Evolutionary conservation across 305 asterid genomes (phyloP).

Genomic region (Fraxinus greggii): DNA sequence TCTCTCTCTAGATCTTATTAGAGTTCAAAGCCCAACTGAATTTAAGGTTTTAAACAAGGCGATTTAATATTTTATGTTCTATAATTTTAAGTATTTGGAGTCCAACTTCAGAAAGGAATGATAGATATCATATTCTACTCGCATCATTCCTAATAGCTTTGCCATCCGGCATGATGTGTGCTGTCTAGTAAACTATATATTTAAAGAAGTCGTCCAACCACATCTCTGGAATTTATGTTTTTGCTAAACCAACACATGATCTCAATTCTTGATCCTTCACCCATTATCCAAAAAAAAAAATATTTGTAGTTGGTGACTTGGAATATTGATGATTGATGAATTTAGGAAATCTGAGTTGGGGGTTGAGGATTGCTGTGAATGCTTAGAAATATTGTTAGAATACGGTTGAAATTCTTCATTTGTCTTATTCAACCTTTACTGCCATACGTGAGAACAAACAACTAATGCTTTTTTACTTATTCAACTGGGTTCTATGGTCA

Average conservation of each 20-base stretch:
- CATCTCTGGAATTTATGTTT: background rate
- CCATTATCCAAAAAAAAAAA: background rate
- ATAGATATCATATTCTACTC: background rate
- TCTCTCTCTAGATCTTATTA: background rate
- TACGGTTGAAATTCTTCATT: background rate
- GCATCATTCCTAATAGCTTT: background rate
- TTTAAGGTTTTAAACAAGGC: background rate
- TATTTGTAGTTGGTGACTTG: background rate
- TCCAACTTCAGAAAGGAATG: background rate
- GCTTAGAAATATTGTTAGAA: background rate
- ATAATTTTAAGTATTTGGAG: background rate
- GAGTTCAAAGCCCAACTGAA: background rate
- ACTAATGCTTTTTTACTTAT: background rate
- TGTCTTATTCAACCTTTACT: background rate
- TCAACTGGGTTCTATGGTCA: background rate
- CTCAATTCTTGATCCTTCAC: background rate
- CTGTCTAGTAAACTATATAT: background rate
- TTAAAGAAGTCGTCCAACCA: background rate
- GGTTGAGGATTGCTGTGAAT: background rate
- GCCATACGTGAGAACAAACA: background rate
- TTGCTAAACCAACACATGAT: background rate
- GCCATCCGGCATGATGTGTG: background rate
- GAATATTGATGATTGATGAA: background rate
- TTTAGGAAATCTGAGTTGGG: constrained; percentile 3
- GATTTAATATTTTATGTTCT: background rate